Base-by-base conservation (phyloP, 805 yeast species). In the Millerozyma miso region DNA sequence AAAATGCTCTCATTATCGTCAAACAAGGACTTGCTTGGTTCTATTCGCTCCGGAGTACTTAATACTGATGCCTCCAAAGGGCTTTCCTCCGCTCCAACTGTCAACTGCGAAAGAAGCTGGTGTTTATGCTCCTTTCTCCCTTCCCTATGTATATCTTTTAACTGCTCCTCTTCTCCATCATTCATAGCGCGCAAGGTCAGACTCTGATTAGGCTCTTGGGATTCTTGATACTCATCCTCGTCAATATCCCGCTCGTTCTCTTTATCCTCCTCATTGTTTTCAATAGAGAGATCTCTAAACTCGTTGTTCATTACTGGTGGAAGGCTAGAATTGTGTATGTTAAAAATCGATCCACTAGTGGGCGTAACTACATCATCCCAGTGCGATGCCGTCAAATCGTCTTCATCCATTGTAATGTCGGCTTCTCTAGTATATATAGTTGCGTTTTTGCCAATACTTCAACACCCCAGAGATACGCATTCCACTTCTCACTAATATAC, bases 361-460 rank as follows among this genome's bases (percentile, higher is more conserved):
- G 77, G 60, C 12, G 76, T 58, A 12, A 76, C 58, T 3, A 71
- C 76, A 50, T 80, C 86, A 44, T 75, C 85, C 87, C 86, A 81
- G 44, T 73, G 77, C 1, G 81, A 74, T 4, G 78, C 76, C 7
- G 77, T 72, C 20, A 78, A 63, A 41, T 74, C 78, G 19, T 77
- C 81, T 53, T 65, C 65, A 35, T 71, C 71, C 76, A 73, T 71
- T 29, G 29, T 47, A 8, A 35, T 16, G 19, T 35, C 10, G 6
- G 29, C 29, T 23, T 23, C 29, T 23, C 29, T 23, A 7, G 6
- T 23, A 23, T n/a, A n/a, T n/a, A 23, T 10, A 6, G 29, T 23
- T 23, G 29, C 6, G 10, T 23, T 23, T 10, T 23, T 23, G 29
- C 29, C 6, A 23, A 23, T 7, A 23, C 29, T 23, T 10, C 29